Evolutionary conservation across 306 rosid genomes (phyloP), one percentile per base, ranked within the genome.

Genomic region (Clitoria ternatea): DNA sequence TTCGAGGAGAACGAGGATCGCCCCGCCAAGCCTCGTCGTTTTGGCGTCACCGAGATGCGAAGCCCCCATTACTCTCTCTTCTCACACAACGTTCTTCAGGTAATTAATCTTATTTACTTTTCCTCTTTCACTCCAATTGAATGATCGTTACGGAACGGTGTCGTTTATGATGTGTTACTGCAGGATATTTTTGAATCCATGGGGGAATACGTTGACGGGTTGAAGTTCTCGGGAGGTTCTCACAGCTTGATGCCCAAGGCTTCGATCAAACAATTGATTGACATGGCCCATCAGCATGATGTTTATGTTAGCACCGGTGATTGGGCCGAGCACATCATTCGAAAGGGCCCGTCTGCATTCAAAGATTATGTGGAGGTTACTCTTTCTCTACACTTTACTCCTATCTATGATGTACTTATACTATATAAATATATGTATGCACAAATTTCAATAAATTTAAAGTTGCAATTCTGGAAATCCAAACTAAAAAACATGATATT

Each of bases 251-350:
- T 94, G 82, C 86, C 98, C 1, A 94, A 82, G 86, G 66, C 81
- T 37, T 78, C 69, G 49, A 44, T 94, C 13, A 94, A 84, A 69
- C 85, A 90, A 67, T 83, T 94, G 68, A 87, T 88, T 57, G 90
- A 88, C 36, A 82, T 79, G 81, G 98, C 98, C 17, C 98, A 90
- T 65, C 77, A 76, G 47, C 96, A 94, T 63, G 82, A 85, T 24
- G 73, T 94, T 5, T 94, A 89, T 81, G 98, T 94, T 39, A 90
- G 98, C 61, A 94, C 97, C 0, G 97, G 98, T 1, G 94, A 87
- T 27, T 94, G 98, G 97, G 96, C 97, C 27, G 98, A 93, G 42
- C 90, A 93, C 62, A 7, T 78, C 43, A 83, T 81, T 66, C 85
- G 82, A 8, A 84, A 87, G 81, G 92, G 85, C 45, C 97, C 92